A percentile compares a stretch with the other conserved stretches of the same genome.
Evolutionary conservation across 2,329 filamentous ascomycete genomes (phyloP).

Genomic region (Bipolaris oryzae): DNA sequence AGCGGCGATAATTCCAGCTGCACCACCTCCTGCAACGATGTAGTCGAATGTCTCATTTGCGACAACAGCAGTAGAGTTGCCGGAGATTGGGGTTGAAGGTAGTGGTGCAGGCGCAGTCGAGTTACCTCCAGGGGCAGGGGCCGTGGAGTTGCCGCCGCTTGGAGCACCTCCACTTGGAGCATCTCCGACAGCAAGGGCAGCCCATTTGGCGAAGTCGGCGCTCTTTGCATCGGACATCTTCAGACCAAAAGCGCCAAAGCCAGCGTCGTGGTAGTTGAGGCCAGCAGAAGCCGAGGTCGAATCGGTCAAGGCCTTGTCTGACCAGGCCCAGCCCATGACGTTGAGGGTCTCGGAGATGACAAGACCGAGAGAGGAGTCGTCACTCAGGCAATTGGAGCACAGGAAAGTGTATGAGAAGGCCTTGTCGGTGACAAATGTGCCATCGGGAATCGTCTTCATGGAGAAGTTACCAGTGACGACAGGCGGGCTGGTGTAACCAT

Average conservation of each 20-base stretch:
- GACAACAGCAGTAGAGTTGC: constrained; percentile 43
- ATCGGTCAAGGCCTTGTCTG: constrained; percentile 32
- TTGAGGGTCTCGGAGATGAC: constrained; percentile 34
- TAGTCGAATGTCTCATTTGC: constrained; percentile 61
- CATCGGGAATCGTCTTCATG: constrained; percentile 56
- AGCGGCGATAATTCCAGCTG: constrained; percentile 63
- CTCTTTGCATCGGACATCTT: constrained; percentile 37
- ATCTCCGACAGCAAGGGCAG: constrained; percentile 37
- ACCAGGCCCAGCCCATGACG: constrained; percentile 43
- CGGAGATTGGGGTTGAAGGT: constrained; percentile 26
- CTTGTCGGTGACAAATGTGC: constrained; percentile 60
- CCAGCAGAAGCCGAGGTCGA: constrained; percentile 28
- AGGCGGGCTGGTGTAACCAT: constrained; percentile 57
- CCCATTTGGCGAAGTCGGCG: constrained; percentile 44
- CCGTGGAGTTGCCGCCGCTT: constrained; percentile 32
- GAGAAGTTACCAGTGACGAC: constrained; percentile 52
- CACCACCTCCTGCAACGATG: constrained; percentile 66
- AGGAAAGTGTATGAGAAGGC: constrained; percentile 63
- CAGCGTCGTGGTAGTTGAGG: constrained; percentile 41
- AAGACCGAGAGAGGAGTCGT: constrained; percentile 25
- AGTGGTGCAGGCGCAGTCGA: constrained; percentile 22
- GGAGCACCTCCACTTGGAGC: constrained; percentile 19
- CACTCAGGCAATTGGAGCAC: constrained; percentile 50
- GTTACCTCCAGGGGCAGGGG: constrained; percentile 23
- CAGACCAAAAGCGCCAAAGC: constrained; percentile 44